These are phyloP conservation scores for Obelidium mucronatum DNA, from an alignment of 192 early-diverging fungal genomes.

Conservation along the genomic window DNA sequence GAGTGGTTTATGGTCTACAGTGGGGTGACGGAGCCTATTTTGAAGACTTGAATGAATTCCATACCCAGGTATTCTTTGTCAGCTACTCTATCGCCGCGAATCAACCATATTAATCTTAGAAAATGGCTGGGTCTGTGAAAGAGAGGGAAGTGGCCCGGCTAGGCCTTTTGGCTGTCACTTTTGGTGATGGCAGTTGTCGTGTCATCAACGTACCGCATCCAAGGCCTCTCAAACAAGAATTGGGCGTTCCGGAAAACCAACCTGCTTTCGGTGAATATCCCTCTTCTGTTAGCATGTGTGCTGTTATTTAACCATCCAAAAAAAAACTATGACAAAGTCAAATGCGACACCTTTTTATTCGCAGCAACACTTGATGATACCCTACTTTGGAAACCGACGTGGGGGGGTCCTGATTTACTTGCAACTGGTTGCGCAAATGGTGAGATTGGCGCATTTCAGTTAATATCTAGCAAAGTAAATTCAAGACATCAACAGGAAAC, in stretches of 20 bases:
- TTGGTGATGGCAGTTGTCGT: conserved; percentile 49
- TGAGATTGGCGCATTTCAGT: too few species aligned
- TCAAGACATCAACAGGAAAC: conserved; percentile 15
- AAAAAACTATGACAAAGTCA: conserved; percentile 24
- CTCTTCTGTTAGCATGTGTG: background rate
- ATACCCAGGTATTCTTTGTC: background rate
- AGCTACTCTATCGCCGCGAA: background rate
- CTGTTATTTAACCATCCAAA: background rate
- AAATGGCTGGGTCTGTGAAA: background rate
- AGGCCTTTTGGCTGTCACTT: conserved; percentile 51
- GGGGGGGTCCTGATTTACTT: conserved; percentile 35
- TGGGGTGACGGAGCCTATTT: conserved; percentile 43
- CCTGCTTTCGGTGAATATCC: conserved; percentile 18
- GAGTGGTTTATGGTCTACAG: conserved; percentile 45
- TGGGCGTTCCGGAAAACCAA: background rate
- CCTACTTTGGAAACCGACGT: conserved; percentile 38
- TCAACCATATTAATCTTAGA: background rate
- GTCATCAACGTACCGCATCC: conserved; percentile 51
- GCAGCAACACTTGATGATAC: conserved; percentile 26
- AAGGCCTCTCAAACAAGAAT: conserved; percentile 2
- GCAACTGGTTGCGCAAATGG: conserved; percentile 43
- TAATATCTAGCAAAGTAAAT: background rate
- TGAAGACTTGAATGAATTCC: conserved; percentile 20
- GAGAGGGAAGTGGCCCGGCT: conserved; percentile 34
- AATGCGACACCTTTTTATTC: conserved; percentile 27